Conservation (phyloP, 345 rosid genomes). For the Crucihimalaya himalaica region DNA sequence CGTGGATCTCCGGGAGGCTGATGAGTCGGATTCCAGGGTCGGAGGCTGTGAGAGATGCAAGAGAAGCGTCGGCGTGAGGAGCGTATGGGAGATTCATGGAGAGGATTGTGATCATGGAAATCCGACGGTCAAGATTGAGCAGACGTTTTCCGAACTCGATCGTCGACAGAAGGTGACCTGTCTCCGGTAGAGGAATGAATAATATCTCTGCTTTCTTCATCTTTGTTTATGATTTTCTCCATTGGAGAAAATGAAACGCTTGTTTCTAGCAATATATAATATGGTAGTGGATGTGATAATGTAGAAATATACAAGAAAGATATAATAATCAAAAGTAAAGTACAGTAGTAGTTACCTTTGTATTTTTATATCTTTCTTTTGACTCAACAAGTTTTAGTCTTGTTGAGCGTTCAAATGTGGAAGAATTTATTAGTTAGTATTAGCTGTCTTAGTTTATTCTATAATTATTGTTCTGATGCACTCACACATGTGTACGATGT, state of each 20-base stretch:
- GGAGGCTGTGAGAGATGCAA: slow-evolving; percentile 28
- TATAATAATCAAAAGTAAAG: too few species aligned
- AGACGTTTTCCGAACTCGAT: slow-evolving; percentile 54
- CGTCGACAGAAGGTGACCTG: slow-evolving; percentile 54
- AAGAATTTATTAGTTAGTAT: too few species aligned
- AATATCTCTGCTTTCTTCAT: slow-evolving; percentile 37
- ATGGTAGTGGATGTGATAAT: background rate
- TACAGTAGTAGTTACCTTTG: too few species aligned
- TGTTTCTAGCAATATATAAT: too few species aligned
- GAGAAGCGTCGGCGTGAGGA: slow-evolving; percentile 40
- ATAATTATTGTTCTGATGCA: too few species aligned
- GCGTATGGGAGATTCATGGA: slow-evolving; percentile 41
- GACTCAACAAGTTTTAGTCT: too few species aligned
- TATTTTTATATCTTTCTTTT: too few species aligned
- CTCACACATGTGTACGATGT: too few species aligned
- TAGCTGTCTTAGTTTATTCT: too few species aligned
- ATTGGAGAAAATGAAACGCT: background rate
- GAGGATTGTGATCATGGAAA: slow-evolving; percentile 37
- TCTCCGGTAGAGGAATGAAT: slow-evolving; percentile 38
- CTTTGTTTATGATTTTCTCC: background rate
- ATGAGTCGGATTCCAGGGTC: slow-evolving; percentile 33
- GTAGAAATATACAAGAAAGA: background rate
- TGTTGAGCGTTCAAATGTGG: too few species aligned
- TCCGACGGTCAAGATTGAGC: slow-evolving; percentile 34
- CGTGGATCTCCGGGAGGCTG: slow-evolving; percentile 34